Percentiles rank a stretch among this genome's conserved stretches.
phyloP scores from a whole-genome alignment of 2,329 filamentous ascomycete genomes.

The Hymenoscyphus infarciens region DNA sequence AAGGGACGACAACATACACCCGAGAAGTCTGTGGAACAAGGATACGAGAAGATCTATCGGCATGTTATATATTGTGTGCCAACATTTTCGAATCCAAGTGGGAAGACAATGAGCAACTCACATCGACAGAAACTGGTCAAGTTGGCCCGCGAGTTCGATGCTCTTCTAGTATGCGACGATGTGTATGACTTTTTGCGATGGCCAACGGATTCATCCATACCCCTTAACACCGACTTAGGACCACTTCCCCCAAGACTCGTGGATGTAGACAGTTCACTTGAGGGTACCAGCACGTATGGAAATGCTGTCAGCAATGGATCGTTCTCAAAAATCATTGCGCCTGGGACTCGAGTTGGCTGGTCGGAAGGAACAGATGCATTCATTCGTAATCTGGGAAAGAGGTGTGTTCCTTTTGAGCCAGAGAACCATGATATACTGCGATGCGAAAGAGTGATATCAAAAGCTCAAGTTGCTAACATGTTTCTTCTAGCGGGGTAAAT shows the following conservation, averaged over 20 bases:
- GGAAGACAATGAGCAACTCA: constrained; percentile 57
- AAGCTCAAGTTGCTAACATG: constrained; percentile 46
- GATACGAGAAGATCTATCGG: constrained; percentile 76
- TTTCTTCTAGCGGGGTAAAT: constrained; percentile 54
- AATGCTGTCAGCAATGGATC: constrained; percentile 63
- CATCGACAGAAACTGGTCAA: constrained; percentile 55
- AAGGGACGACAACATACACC: constrained; percentile 26
- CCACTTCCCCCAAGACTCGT: constrained; percentile 51
- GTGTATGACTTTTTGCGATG: constrained; percentile 70
- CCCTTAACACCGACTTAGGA: neutral
- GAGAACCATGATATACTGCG: constrained; percentile 37
- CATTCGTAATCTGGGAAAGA: constrained; percentile 55
- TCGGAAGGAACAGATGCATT: constrained; percentile 56
- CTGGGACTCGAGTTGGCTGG: constrained; percentile 62
- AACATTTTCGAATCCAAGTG: constrained; percentile 67
- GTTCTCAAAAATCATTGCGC: constrained; percentile 64
- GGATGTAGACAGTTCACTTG: constrained; percentile 56
- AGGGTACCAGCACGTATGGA: constrained; percentile 57
- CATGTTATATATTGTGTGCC: constrained; percentile 72
- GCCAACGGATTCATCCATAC: constrained; percentile 33
- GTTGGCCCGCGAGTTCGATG: constrained; percentile 61
- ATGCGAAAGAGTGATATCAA: constrained; percentile 31
- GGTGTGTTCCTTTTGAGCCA: constrained; percentile 10
- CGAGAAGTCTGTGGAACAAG: constrained; percentile 57
- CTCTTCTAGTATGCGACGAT: constrained; percentile 64